A percentile compares a stretch with the other conserved stretches of the same genome.
Evolutionary conservation across 1,139 yeast species (phyloP).

Genomic region (Zhuliangozyma parablackwelliae): DNA sequence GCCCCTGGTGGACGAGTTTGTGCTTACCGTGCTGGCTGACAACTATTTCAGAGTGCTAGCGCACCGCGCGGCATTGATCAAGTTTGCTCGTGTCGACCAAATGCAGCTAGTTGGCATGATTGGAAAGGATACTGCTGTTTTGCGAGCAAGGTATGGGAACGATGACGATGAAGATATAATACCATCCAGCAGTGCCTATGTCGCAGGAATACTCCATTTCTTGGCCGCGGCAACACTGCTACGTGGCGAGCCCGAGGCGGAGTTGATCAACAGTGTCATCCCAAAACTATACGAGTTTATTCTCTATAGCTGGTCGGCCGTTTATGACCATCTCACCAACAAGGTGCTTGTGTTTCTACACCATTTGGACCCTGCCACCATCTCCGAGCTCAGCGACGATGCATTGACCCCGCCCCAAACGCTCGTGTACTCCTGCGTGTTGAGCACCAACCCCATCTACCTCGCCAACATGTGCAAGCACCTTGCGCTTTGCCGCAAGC

Average conservation of each 20-base stretch:
- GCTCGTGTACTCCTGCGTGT: conserved; percentile 30
- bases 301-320: neutral
- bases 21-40: conserved; percentile 1
- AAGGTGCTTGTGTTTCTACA: conserved; percentile 2
- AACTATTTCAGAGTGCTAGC: neutral
- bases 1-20: conserved; percentile 5
- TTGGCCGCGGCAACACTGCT: too few species aligned
- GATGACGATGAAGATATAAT: too few species aligned
- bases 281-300: conserved; percentile 5
- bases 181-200: too few species aligned
- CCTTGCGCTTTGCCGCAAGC: conserved; percentile 39
- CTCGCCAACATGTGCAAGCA: conserved; percentile 48
- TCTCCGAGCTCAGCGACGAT: conserved; percentile 2
- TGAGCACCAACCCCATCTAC: conserved; percentile 38
- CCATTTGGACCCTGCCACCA: neutral
- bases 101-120: conserved; percentile 3
- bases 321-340: conserved; percentile 1
- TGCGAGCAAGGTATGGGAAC: too few species aligned
- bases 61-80: conserved; percentile 2
- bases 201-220: too few species aligned
- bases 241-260: too few species aligned
- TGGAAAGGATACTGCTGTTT: neutral
- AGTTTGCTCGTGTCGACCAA: neutral
- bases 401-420: conserved; percentile 23
- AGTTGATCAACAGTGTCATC: neutral